Percentiles rank a stretch among this genome's conserved stretches.
Conservation (phyloP, 2,329 filamentous ascomycete genomes). For the Xylariaceae sp. region DNA sequence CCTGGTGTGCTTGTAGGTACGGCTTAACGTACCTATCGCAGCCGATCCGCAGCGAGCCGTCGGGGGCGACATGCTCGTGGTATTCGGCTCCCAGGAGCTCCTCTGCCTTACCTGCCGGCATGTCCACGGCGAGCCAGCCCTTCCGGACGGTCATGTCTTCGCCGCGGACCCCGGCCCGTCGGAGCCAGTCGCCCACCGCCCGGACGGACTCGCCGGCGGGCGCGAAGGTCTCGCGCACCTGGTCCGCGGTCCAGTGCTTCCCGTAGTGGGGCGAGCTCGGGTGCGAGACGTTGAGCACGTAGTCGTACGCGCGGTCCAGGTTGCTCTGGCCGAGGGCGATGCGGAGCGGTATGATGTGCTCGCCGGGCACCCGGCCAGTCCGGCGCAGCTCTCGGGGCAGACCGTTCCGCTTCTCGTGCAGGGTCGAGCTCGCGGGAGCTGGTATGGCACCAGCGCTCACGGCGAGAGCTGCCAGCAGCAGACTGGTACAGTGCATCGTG, state of each 20-base stretch:
- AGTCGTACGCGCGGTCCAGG: not conserved
- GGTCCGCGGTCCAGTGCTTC: slow-evolving; percentile 1
- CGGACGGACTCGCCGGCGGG: not conserved
- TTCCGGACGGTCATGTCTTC: not conserved
- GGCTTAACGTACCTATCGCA: not conserved
- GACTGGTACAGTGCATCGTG: too few relatives aligned
- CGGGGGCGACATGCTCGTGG: not conserved
- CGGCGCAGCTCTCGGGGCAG: too few relatives aligned
- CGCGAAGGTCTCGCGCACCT: not conserved
- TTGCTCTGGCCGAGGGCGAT: not conserved
- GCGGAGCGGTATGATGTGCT: not conserved
- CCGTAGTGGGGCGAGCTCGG: slow-evolving; percentile 1
- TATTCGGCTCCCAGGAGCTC: not conserved
- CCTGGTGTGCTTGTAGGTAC: too few relatives aligned
- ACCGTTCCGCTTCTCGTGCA: too few relatives aligned
- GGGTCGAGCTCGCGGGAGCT: too few relatives aligned
- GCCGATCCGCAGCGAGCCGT: not conserved
- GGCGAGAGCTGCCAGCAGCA: too few relatives aligned
- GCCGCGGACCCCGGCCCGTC: not conserved
- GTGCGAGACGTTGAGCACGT: not conserved
- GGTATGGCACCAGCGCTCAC: too few relatives aligned
- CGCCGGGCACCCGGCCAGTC: not conserved
- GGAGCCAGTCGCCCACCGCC: not conserved
- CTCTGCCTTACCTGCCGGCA: not conserved
- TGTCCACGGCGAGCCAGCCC: not conserved